phyloP scores from a whole-genome alignment of 2,329 filamentous ascomycete species.

The Alternaria triticina region DNA sequence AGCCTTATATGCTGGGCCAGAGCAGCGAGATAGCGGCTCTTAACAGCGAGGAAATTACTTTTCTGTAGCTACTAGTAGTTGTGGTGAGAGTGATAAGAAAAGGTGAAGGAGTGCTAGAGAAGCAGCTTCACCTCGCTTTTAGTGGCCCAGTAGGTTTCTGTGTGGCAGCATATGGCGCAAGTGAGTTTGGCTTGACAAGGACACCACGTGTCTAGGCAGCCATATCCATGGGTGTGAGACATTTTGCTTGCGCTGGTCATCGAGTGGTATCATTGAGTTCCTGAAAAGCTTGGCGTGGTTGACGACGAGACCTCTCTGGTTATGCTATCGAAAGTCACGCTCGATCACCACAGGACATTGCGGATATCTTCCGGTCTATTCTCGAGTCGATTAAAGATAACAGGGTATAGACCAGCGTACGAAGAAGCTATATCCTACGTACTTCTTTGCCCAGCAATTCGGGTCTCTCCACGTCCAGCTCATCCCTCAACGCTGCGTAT shows the following conservation, averaged over 20 bases:
- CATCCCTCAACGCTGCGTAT: slow-evolving; percentile 87
- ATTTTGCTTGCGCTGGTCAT: neutral
- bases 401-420: neutral
- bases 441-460: slow-evolving; percentile 90
- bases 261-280: neutral
- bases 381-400: neutral
- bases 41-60: slow-evolving; percentile 9
- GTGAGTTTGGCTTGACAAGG: neutral
- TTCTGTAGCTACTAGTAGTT: neutral
- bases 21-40: neutral
- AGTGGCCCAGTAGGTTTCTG: neutral
- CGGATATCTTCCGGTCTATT: neutral
- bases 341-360: neutral
- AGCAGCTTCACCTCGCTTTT: slow-evolving; percentile 3
- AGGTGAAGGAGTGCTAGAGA: slow-evolving; percentile 7
- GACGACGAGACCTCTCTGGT: neutral
- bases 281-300: neutral
- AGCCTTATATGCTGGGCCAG: neutral
- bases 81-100: slow-evolving; percentile 12
- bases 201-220: neutral
- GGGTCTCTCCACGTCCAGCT: slow-evolving; percentile 90
- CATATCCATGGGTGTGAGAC: neutral
- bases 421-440: slow-evolving; percentile 70
- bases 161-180: neutral
- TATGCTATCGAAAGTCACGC: neutral